Base-by-base conservation (phyloP, 164 flowering plant species). In the Sedum album region DNA sequence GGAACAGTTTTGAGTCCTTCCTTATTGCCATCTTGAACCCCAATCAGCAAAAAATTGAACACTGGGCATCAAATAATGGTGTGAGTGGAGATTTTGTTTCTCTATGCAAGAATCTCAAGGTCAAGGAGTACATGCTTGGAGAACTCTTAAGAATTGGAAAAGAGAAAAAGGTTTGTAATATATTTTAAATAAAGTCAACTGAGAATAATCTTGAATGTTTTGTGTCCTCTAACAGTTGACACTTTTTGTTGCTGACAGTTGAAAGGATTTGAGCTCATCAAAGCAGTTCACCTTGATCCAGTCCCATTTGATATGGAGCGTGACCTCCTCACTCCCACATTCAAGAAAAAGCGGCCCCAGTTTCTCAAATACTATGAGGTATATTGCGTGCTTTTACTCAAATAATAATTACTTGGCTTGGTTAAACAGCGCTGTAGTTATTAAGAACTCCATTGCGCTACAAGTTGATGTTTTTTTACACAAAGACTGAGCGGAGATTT, bases 331-430 rank as follows among this genome's bases (percentile, higher is more conserved):
- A n/a, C n/a, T n/a, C n/a, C n/a, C n/a, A n/a, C n/a, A n/a, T n/a
- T n/a, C n/a, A n/a, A 95, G 85, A 95, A 87, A 84, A 95, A 95
- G 82, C 83, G 99, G 76, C 97, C 99, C n/a, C 99, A 95, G 72
- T 68, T 70, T 80, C 89, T 82, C 48, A 88, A 90, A 70, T 83
- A 88, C 72, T 95, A 88, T 71, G 81, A 95, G 99, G 99, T 92
- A 74, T 10, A 1, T 2, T 0, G 69, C 39, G 10, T 38, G 41
- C 41, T 6, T 10, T 38, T 38, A 38, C 41, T 38, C 41, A 6
- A 38, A 38, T 38, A 6, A 6, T 10, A 38, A 38, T 38, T 38
- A n/a, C n/a, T n/a, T n/a, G n/a, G n/a, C n/a, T n/a, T n/a, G n/a
- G n/a, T n/a, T n/a, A n/a, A n/a, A n/a, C n/a, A n/a, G n/a, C n/a